phyloP scores from a whole-genome alignment of 176 grass and related monocot species.

The Juncus effusus region DNA sequence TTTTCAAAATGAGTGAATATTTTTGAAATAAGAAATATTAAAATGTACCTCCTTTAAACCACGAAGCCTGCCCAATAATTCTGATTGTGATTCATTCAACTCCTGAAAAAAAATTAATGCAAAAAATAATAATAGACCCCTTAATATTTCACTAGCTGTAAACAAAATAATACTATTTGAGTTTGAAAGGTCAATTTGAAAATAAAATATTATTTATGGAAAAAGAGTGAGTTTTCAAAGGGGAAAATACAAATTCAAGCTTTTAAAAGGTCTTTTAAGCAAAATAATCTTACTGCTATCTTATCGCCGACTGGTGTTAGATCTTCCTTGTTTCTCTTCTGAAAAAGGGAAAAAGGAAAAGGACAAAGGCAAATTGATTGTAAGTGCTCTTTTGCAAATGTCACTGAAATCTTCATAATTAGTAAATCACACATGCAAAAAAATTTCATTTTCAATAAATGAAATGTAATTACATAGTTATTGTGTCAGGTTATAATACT shows the following conservation, averaged over 20 bases:
- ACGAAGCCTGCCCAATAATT: conserved; percentile 67
- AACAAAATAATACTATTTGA: neutral
- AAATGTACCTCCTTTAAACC: conserved; percentile 71
- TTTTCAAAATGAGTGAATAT: too few species aligned
- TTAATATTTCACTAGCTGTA: neutral
- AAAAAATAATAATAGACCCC: conserved; percentile 6
- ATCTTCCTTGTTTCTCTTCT: conserved; percentile 46
- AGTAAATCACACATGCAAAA: neutral
- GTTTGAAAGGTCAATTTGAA: neutral
- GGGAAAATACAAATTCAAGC: neutral
- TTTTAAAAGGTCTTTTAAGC: neutral
- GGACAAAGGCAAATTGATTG: conserved; percentile 13
- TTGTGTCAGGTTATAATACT: too few species aligned
- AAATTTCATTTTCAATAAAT: too few species aligned
- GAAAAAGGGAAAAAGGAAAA: conserved; percentile 1
- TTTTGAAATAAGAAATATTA: neutral
- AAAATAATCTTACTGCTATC: conserved; percentile 47
- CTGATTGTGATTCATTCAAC: conserved; percentile 70
- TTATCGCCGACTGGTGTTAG: conserved; percentile 60
- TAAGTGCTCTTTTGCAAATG: neutral
- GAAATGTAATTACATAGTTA: too few species aligned
- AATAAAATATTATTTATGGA: neutral
- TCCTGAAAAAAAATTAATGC: conserved; percentile 37
- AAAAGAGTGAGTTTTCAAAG: neutral
- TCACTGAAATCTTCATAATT: conserved; percentile 17